Conservation (phyloP, 2,329 filamentous ascomycete species). For the Aspergillus sp. region DNA sequence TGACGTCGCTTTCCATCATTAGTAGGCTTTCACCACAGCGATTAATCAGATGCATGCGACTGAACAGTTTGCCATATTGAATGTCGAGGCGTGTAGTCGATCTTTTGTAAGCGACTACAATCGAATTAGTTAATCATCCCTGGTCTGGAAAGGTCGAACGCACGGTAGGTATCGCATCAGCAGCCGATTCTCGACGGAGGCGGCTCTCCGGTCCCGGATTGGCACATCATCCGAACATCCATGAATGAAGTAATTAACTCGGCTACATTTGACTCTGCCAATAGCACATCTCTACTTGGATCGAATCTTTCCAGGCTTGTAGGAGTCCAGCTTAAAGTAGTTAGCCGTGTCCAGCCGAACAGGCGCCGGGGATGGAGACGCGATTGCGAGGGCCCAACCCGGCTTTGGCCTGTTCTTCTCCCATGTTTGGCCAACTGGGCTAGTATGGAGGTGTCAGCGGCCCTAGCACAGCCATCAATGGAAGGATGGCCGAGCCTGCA, state of each 20-base stretch:
- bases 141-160: background rate
- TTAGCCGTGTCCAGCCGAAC: too few species aligned
- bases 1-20: conserved; percentile 1
- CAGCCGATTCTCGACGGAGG: background rate
- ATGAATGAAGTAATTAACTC: background rate
- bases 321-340: too few species aligned
- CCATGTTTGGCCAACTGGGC: too few species aligned
- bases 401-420: too few species aligned
- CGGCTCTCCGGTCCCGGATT: background rate
- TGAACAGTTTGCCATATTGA: background rate
- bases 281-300: too few species aligned
- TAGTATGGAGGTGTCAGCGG: too few species aligned
- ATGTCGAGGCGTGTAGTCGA: background rate
- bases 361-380: too few species aligned
- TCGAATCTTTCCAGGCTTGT: too few species aligned
- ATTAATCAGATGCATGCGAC: background rate
- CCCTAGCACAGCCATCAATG: too few species aligned
- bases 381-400: too few species aligned
- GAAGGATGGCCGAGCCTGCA: too few species aligned
- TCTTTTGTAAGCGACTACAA: background rate
- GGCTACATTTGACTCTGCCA: too few species aligned
- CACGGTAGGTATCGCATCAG: background rate
- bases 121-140: background rate
- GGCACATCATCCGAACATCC: background rate
- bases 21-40: background rate